These are phyloP conservation scores for Guyanaporus albipodus DNA, from an alignment of 768 basidiomycete species.

Conservation along the genomic window DNA sequence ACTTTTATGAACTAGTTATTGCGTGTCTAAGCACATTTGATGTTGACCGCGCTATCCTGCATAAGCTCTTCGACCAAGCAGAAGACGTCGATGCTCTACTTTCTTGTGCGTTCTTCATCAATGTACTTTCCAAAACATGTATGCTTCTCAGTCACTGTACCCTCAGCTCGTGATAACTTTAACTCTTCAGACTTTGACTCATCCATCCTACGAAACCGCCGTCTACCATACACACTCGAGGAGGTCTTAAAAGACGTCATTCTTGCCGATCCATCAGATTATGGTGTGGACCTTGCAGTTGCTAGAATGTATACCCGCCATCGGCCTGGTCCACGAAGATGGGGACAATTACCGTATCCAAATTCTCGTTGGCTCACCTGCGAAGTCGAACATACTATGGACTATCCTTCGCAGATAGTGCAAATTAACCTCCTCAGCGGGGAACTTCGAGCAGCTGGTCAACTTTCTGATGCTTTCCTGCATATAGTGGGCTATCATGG, in stretches of 20 bases:
- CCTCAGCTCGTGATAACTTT: neutral
- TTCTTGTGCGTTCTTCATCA: slow-evolving; percentile 30
- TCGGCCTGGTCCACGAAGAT: neutral
- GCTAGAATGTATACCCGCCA: neutral
- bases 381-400: neutral
- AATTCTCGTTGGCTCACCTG: neutral
- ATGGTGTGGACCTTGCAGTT: neutral
- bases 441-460: neutral
- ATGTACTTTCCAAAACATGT: slow-evolving; percentile 1
- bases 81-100: slow-evolving; percentile 30
- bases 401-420: neutral
- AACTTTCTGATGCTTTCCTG: neutral
- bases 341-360: neutral
- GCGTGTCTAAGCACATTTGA: slow-evolving; percentile 30
- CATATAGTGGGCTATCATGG: neutral
- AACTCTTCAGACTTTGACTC: neutral
- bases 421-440: neutral
- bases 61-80: slow-evolving; percentile 14
- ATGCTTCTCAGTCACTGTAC: neutral
- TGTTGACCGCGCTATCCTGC: neutral
- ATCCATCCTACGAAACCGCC: neutral
- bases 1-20: slow-evolving; percentile 16
- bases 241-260: neutral
- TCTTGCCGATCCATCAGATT: neutral
- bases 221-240: neutral